Evolutionary conservation across 345 rosid species (phyloP), one percentile per base, ranked within the genome.

Genomic region (Odontarrhena argentea): DNA sequence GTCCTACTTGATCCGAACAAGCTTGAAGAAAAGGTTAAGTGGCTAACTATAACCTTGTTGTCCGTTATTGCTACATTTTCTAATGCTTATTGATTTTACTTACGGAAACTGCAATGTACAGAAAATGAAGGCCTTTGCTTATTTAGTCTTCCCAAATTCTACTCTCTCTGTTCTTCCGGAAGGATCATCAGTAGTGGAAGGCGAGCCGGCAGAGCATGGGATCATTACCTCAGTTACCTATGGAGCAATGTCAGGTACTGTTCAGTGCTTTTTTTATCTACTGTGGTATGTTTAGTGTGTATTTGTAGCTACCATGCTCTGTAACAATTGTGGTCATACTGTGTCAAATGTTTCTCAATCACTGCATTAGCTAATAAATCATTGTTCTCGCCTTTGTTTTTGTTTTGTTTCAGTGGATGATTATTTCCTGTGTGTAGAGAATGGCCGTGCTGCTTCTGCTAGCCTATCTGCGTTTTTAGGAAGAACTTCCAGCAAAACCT

Each of bases 21-120:
- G 81, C 73, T 79, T 48, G 99, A 91, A 79, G 99, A 88, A 80
- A 87, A 91, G 97, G 99, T 91, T 52, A n/a, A n/a, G n/a, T n/a
- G n/a, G n/a, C n/a, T n/a, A 42, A 32, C 49, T 22, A 9, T 18
- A 24, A 67, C 5, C 25, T 51, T 63, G 11, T 35, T 54, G 2
- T 24, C 14, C 18, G 1, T 36, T 22, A 12, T 37, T 70, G 48
- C 36, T 36, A 3, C 11, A 1, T 59, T 45, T 55, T 36, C 15
- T 36, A 51, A 15, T 48, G 32, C 4, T n/a, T 49, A 13, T 60
- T 46, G 68, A 15, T 32, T 54, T 6, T 25, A 48, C 73, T 67
- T 5, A 60, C 68, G 46, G 42, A 37, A 62, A 35, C 41, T 63
- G 8, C 36, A 34, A 62, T 63, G 70, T 5, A 65, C 86, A 90